Evolutionary conservation across 179 eudicot species (phyloP).

Genomic region (Silene coronaria): DNA sequence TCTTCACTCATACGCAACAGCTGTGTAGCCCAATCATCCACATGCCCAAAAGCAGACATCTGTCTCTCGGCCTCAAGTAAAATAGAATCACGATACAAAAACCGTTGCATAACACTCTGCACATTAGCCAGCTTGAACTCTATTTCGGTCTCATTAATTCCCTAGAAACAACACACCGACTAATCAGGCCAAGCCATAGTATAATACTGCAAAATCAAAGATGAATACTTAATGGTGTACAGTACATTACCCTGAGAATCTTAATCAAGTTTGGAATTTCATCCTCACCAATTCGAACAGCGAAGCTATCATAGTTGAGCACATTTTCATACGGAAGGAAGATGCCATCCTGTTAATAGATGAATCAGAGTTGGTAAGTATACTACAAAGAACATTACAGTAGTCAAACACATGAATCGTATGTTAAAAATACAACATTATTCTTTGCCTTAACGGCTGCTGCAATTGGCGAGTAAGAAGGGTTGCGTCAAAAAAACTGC

Average conservation of each 20-base stretch:
- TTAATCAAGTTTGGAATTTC: conserved; percentile 73
- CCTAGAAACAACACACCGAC: conserved; percentile 36
- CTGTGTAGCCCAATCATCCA: conserved; percentile 62
- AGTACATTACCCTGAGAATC: conserved; percentile 56
- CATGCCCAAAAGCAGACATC: conserved; percentile 44
- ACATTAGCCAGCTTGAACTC: conserved; percentile 76
- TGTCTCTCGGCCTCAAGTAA: conserved; percentile 88
- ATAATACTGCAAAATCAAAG: conserved; percentile 4
- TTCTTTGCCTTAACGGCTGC: too few relatives aligned
- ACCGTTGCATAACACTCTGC: conserved; percentile 82
- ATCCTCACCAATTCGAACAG: conserved; percentile 79
- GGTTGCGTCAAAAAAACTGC: too few relatives aligned
- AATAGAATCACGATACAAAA: conserved; percentile 71
- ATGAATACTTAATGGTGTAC: neutral
- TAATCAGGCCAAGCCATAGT: conserved; percentile 13
- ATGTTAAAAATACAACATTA: neutral
- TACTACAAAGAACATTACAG: neutral
- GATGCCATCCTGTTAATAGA: conserved; percentile 66
- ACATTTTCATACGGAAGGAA: conserved; percentile 88
- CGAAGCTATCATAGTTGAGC: conserved; percentile 86
- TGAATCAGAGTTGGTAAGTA: neutral
- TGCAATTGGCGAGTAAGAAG: too few relatives aligned
- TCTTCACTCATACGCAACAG: conserved; percentile 54
- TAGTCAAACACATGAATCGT: neutral
- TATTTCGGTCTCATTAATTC: conserved; percentile 73